Base-by-base conservation (phyloP, 345 rosid genomes). In the Eucalyptus polybractea region DNA sequence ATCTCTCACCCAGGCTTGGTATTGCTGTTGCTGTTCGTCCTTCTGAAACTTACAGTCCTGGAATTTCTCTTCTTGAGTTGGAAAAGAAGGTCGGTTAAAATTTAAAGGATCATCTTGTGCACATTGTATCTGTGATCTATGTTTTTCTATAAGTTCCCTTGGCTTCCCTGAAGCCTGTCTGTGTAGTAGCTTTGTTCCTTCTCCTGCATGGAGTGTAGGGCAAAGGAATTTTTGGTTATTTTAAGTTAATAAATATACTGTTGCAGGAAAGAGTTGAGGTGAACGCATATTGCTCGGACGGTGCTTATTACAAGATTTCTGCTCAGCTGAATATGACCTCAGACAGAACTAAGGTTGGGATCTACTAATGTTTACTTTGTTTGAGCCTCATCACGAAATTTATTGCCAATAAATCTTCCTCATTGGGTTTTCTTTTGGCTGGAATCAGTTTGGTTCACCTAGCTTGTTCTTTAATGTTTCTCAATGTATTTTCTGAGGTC, bases 71-170 rank as follows among this genome's bases (percentile, higher is more conserved):
- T 89, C 95, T 95, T 90, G 99, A 97, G 91, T 95, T 98, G 90
- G 99, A 98, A 94, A 97, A 98, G 92, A 97, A 98, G 99, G 99
- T 98, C 83, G 98, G 99, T 98, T 83, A 91, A 80, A 91, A 86
- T 40, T 19, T 53, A 80, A 49, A 40, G 31, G 27, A 29, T 86
- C 69, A 33, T 86, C 51, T 53, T 87, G 29, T 86, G 19, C 53
- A 76, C 83, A 6, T 76, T 76, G 44, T 44, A 40, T 33, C 85
- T 76, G 83, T 76, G 47, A 76, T 76, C 47, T 42, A 21, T 40
- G 47, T 76, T 40, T 76, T 76, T 40, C 47, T 76, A 40, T 76
- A 76, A 76, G 85, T 76, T 76, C 47, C 29, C 45, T 76, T 40
- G 27, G 85, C 62, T 6, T 86, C 67, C 67, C 29, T 86, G 88